Evolutionary conservation across 495 filamentous ascomycete genomes (phyloP), one percentile per base, ranked within the genome.

Genomic region (Penicillium psychrofluorescens): DNA sequence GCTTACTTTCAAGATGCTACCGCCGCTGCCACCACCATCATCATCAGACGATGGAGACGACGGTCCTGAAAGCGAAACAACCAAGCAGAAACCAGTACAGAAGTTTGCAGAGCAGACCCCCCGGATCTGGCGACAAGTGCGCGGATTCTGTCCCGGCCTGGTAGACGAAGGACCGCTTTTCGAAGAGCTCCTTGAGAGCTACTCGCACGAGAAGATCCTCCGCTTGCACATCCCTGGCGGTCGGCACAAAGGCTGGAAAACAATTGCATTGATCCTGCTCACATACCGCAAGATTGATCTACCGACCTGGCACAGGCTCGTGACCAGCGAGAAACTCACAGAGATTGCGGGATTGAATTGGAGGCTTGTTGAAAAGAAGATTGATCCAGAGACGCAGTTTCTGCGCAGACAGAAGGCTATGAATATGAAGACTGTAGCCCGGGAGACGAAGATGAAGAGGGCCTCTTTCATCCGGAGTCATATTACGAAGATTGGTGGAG

Each of bases 231-330:
- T 64, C 4, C 61, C 61, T 3, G 46, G 37, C 22, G 36, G 46
- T 11, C 43, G 54, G n/a, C 46, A 55, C 36, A 36, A 35, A 11
- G 48, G 47, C 7, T 63, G 59, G 63, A 57, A 51, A 38, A 63
- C 63, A 2, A 53, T 56, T n/a, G 61, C 59, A 0, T 29, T 64
- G 31, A 56, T 64, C 29, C 41, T 63, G 16, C 57, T 57, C 44
- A 59, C 63, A 0, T 67, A 59, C 29, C 43, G 56, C 2, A 34
- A 51, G 14, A 54, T 64, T 35, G 44, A 53, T 0, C 6, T 49
- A 2, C 47, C 44, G 14, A 53, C 51, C 11, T 64, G 55, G 58
- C 50, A 53, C 27, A 38, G 44, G 9, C 35, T 67, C 4, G 47
- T 52, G 7, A 41, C 28, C 12, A 37, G 52, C 30, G 39, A 40